Base-by-base conservation (phyloP, 306 rosid genomes). In the Aeschynomene evenia region DNA sequence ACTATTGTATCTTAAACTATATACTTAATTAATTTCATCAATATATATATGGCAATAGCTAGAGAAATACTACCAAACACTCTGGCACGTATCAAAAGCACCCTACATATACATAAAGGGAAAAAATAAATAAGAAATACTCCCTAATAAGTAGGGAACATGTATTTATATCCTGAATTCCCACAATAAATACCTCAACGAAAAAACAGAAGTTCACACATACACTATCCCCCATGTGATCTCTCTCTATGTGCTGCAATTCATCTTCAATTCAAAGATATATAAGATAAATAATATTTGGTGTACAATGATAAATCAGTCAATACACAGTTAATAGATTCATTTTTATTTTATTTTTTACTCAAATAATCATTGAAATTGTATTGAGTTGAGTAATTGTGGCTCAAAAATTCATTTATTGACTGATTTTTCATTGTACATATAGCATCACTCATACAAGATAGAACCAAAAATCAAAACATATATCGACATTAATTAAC, bases 161-260 rank as follows among this genome's bases (percentile, higher is more conserved):
- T 15, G 6, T 39, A 45, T 51, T 65, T 22, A 6, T 45, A n/a
- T n/a, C 29, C 55, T 31, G 46, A 73, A 75, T 71, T 78, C 51
- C 57, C 66, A 29, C 60, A 74, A 64, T 78, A 34, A 73, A 79
- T 70, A 61, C 33, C 23, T 53, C 0, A 53, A 66, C 19, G 54
- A 63, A 63, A 68, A 74, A 75, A 43, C 22, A 58, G 46, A 54
- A 67, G 54, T 33, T 60, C 64, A 42, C 49, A n/a, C 5, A 6
- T 28, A 54, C 82, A 70, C 63, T 80, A 53, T 48, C 45, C 63
- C 75, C 75, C 80, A 77, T 61, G 85, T 77, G 83, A 58, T 4
- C 16, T 69, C 68, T 76, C 72, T 64, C 56, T 26, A n/a, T n/a
- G n/a, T n/a, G 69, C 46, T 50, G 57, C 71, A 71, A n/a, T 20